Conservation (phyloP, 176 grass and related monocot genomes). For the Metroxylon sagu region DNA sequence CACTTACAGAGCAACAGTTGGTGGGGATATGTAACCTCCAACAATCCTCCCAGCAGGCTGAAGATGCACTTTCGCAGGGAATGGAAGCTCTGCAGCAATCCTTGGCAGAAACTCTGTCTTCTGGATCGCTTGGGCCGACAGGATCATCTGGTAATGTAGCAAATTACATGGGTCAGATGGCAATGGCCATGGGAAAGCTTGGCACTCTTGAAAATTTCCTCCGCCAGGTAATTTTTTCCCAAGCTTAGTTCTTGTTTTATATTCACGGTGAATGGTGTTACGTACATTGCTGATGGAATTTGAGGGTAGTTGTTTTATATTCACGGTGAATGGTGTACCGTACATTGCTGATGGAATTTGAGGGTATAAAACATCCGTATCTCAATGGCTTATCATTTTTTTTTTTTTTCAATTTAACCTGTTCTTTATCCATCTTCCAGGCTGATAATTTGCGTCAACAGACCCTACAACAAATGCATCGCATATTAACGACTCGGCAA, state of each 20-base stretch:
- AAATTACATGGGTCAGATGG: slow-evolving; percentile 96
- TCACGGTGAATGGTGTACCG: no score
- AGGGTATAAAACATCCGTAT: no score
- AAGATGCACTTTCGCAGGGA: slow-evolving; percentile 84
- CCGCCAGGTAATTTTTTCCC: slow-evolving; percentile 44
- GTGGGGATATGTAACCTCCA: slow-evolving; percentile 66
- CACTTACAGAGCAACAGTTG: slow-evolving; percentile 75
- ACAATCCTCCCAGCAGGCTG: slow-evolving; percentile 81
- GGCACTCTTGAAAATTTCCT: slow-evolving; percentile 87
- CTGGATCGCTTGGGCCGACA: slow-evolving; percentile 56
- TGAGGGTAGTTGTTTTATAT: no score
- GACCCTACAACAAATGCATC: slow-evolving; percentile 84
- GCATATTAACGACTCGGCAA: slow-evolving; percentile 78
- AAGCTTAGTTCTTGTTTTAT: no score
- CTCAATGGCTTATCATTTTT: no score
- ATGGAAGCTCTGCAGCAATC: slow-evolving; percentile 95
- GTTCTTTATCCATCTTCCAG: slow-evolving; percentile 36
- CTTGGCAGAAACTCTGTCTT: slow-evolving; percentile 63
- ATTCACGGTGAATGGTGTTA: no score
- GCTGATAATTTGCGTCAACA: slow-evolving; percentile 88
- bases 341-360: no score
- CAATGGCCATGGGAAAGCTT: slow-evolving; percentile 94
- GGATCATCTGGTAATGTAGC: slow-evolving; percentile 64
- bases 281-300: no score
- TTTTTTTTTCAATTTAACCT: no score